These are phyloP conservation scores for Moringa oleifera DNA, from an alignment of 345 rosid genomes.

Conservation along the genomic window DNA sequence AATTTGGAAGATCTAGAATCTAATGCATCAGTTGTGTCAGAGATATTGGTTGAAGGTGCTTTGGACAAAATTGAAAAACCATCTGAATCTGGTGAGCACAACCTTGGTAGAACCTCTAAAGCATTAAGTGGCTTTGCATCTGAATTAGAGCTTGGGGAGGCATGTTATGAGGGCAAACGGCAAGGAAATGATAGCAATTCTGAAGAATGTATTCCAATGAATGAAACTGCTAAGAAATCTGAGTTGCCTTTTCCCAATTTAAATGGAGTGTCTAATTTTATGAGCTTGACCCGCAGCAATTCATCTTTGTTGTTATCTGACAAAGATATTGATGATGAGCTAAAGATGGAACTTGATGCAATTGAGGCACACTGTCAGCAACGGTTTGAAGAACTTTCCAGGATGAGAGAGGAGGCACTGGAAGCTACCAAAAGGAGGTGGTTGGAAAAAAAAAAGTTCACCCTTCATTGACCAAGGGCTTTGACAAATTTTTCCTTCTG, in stretches of 20 bases:
- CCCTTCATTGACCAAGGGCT: slow-evolving; percentile 14
- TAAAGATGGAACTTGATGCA: slow-evolving; percentile 52
- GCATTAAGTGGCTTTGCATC: slow-evolving; percentile 20
- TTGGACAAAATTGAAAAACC: slow-evolving; percentile 19
- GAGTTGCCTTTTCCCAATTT: slow-evolving; percentile 26
- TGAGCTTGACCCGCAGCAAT: slow-evolving; percentile 35
- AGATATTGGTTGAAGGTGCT: slow-evolving; percentile 28
- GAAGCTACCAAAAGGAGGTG: slow-evolving; percentile 58
- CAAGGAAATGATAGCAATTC: slow-evolving; percentile 18
- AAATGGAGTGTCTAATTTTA: slow-evolving; percentile 14
- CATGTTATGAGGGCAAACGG: slow-evolving; percentile 23
- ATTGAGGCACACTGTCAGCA: slow-evolving; percentile 60
- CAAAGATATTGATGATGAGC: slow-evolving; percentile 36
- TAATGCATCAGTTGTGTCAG: slow-evolving; percentile 32
- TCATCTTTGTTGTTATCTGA: slow-evolving; percentile 21
- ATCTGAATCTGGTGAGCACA: slow-evolving; percentile 22
- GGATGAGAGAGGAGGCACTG: slow-evolving; percentile 68
- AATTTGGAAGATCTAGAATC: slow-evolving; percentile 36
- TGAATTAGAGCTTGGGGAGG: slow-evolving; percentile 26
- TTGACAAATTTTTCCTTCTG: neutral
- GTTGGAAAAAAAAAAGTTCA: slow-evolving; percentile 36
- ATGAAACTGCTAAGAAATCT: slow-evolving; percentile 20
- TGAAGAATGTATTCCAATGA: slow-evolving; percentile 19
- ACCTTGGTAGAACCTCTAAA: slow-evolving; percentile 23
- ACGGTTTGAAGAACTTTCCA: slow-evolving; percentile 49